Conservation (phyloP, 768 basidiomycete genomes). For the Trametes sanguinea region DNA sequence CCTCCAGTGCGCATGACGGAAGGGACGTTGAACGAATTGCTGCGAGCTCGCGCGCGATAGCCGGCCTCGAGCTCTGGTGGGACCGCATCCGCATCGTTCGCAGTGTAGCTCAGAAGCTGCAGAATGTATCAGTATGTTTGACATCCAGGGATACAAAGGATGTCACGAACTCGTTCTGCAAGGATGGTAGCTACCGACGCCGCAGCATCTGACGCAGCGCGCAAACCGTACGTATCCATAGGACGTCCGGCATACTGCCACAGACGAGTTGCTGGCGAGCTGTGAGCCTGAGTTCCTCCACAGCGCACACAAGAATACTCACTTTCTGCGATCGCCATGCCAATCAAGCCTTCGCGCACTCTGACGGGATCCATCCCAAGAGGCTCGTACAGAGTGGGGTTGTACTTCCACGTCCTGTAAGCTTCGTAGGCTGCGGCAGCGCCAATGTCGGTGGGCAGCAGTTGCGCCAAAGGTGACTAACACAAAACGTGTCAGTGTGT, state of each 20-base stretch:
- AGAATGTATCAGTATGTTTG: too few species aligned
- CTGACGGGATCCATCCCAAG: conserved; percentile 56
- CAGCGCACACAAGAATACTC: not conserved
- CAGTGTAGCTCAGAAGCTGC: not conserved
- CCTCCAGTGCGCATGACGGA: conserved; percentile 9
- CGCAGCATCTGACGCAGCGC: conserved; percentile 61
- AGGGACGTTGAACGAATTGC: conserved; percentile 8
- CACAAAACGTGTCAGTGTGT: too few species aligned
- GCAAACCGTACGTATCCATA: conserved; percentile 46
- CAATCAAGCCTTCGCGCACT: conserved; percentile 66
- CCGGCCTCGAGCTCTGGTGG: not conserved
- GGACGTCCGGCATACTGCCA: conserved; percentile 51
- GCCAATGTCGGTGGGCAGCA: conserved; percentile 65
- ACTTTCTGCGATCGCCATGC: conserved; percentile 75
- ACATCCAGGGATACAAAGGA: too few species aligned
- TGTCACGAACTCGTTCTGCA: conserved; percentile 16
- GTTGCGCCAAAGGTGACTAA: conserved; percentile 45
- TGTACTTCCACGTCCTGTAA: conserved; percentile 63
- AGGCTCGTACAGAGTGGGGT: conserved; percentile 50
- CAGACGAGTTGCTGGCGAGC: conserved; percentile 51
- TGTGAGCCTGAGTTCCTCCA: not conserved
- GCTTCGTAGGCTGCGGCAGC: conserved; percentile 81
- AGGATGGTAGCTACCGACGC: conserved; percentile 55
- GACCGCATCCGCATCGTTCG: not conserved
- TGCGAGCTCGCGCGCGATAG: conserved; percentile 8